Evolutionary conservation across 2,329 filamentous ascomycete genomes (phyloP).

Genomic region (Thielaviopsis cerberus): DNA sequence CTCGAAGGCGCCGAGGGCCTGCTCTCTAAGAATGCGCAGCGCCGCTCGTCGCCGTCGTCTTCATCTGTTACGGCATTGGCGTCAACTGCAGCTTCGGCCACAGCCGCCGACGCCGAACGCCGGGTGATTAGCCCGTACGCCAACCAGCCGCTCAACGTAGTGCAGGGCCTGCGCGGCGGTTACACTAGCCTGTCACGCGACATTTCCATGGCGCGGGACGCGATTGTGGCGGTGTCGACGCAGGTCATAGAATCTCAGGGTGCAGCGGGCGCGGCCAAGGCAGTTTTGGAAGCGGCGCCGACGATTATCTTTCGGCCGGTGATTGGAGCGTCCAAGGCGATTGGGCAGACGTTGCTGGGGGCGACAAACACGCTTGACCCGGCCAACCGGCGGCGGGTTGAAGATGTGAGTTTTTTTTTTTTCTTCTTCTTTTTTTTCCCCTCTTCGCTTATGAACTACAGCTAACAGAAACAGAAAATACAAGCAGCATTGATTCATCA

Average conservation of each 20-base stretch:
- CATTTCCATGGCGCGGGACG: constrained; percentile 69
- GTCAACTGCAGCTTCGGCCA: not conserved
- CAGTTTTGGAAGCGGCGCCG: constrained; percentile 65
- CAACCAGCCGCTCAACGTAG: constrained; percentile 75
- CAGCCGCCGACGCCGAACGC: constrained; percentile 42
- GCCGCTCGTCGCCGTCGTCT: constrained; percentile 23
- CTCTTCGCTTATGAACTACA: not conserved
- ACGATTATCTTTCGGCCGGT: constrained; percentile 82
- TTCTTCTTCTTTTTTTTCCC: not conserved
- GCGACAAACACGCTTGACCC: constrained; percentile 84
- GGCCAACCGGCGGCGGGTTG: constrained; percentile 57
- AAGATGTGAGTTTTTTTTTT: constrained; percentile 57
- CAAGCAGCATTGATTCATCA: constrained; percentile 20
- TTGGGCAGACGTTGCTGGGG: constrained; percentile 76
- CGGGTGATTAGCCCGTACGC: constrained; percentile 83
- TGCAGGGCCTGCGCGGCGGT: constrained; percentile 69
- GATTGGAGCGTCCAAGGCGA: constrained; percentile 73
- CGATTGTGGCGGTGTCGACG: constrained; percentile 82
- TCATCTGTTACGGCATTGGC: not conserved
- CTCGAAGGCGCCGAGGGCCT: constrained; percentile 76
- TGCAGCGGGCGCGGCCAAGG: constrained; percentile 61
- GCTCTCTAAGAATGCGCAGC: constrained; percentile 25
- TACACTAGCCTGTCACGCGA: constrained; percentile 71
- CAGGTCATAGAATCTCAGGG: constrained; percentile 76
- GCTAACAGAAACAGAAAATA: constrained; percentile 25